Evolutionary conservation across 2,329 filamentous ascomycete species (phyloP), one percentile per base, ranked within the genome.

Genomic region (Diplodia intermedia): DNA sequence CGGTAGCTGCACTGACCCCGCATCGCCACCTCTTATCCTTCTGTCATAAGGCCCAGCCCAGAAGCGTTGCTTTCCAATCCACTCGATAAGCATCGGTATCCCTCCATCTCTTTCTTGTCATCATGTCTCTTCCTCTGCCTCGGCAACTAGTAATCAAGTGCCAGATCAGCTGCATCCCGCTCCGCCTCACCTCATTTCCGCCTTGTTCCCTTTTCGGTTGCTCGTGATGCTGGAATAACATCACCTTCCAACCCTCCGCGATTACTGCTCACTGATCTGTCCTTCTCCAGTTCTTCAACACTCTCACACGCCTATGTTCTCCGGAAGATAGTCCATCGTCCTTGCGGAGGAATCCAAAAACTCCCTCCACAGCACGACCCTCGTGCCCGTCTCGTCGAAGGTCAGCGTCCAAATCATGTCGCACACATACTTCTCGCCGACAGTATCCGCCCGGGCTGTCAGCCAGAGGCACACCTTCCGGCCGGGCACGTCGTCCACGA

Each of bases 391-490:
- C 38, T 60, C 65, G 26, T 66, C 65, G 20, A 66, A 66, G 26
- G 36, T 57, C 52, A 66, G 26, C 20, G 49, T n/a, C 52, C 36
- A 57, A 40, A 66, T 54, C 52, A 56, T 56, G 18, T 66, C 65
- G 40, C 65, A 66, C 9, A 33, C 52, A 26, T 56, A 66, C 26
- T 56, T n/a, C 11, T 50, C 65, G 18, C 29, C 65, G 23, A 50
- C 65, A 11, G 65, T 57, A 15, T 50, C 40, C 18, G 65, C 65
- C 12, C 40, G n/a, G 20, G 65, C 38, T 52, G 52, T 57, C 36
- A 66, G 8, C 65, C 65, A 66, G 52, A 66, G 31, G 38, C 52
- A 56, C 36, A 66, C 65, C 26, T 66, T 66, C 20, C 65, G 8
- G 38, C 36, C 36, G 33, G 53, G 15, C 53, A 38, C 53, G 29